Evolutionary conservation across 2,329 filamentous ascomycete genomes (phyloP).

Genomic region (Fonsecaea pedrosoi): DNA sequence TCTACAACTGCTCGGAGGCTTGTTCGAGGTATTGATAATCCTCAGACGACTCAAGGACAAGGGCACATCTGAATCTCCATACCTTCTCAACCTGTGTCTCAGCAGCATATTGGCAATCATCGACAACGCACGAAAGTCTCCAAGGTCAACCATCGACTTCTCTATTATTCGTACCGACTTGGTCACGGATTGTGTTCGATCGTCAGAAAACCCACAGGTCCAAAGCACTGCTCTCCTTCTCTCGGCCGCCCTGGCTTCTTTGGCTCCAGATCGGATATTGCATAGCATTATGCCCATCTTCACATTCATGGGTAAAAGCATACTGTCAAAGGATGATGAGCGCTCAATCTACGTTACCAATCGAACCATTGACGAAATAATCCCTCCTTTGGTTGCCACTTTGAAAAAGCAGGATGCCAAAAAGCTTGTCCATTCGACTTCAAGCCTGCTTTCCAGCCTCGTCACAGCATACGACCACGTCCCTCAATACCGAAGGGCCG

Average conservation of each 20-base stretch:
- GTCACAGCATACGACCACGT: conserved; percentile 97
- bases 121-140: conserved; percentile 68
- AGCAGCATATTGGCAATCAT: conserved; percentile 84
- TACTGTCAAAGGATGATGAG: conserved; percentile 90
- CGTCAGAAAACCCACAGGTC: conserved; percentile 87
- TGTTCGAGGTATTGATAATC: conserved; percentile 86
- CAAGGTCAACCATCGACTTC: conserved; percentile 70
- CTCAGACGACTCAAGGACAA: conserved; percentile 83
- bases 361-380: conserved; percentile 89
- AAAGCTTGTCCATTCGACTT: conserved; percentile 76
- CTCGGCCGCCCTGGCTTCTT: conserved; percentile 83
- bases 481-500: conserved; percentile 80
- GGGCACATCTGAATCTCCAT: conserved; percentile 84
- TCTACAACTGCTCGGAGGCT: conserved; percentile 73
- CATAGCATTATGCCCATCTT: conserved; percentile 99
- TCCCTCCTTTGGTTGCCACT: conserved; percentile 87
- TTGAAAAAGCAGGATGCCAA: conserved; percentile 74
- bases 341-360: conserved; percentile 97
- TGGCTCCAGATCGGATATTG: conserved; percentile 87
- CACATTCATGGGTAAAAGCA: conserved; percentile 93
- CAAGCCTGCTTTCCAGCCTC: conserved; percentile 92
- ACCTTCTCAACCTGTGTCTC: conserved; percentile 84
- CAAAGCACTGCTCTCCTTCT: conserved; percentile 90
- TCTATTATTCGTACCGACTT: conserved; percentile 85
- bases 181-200: conserved; percentile 91